Evolutionary conservation across 2,329 filamentous ascomycete species (phyloP).

Genomic region (Harringtonia aguacate): DNA sequence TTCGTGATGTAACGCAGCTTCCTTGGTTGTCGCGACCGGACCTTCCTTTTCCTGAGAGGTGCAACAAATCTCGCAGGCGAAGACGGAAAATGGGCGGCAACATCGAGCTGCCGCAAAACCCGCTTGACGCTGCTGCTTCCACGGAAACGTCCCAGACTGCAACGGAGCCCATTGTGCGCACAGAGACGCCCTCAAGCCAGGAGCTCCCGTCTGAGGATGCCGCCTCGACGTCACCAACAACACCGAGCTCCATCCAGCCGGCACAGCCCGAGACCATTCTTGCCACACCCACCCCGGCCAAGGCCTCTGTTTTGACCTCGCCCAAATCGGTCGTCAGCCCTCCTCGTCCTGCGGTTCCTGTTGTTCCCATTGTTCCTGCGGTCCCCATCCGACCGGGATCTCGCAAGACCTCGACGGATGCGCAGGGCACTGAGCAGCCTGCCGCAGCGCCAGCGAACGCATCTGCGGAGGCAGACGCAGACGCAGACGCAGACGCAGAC

Average conservation of each 20-base stretch:
- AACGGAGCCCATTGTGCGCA: slow-evolving; percentile 5
- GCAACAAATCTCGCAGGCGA: slow-evolving; percentile 31
- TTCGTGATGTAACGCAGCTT: slow-evolving; percentile 25
- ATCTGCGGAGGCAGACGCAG: slow-evolving; percentile 2
- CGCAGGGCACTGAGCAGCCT: background rate
- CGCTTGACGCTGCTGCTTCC: background rate
- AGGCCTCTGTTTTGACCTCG: slow-evolving; percentile 4
- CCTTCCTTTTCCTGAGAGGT: slow-evolving; percentile 35
- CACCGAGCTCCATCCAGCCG: slow-evolving; percentile 19
- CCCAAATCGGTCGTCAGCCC: slow-evolving; percentile 14
- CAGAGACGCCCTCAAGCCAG: slow-evolving; percentile 21
- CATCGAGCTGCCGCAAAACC: slow-evolving; percentile 28
- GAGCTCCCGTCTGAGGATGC: slow-evolving; percentile 20
- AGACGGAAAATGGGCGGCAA: slow-evolving; percentile 23
- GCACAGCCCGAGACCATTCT: too few species aligned
- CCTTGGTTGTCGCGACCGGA: slow-evolving; percentile 47
- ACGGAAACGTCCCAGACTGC: background rate
- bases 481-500: too few species aligned
- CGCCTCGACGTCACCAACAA: slow-evolving; percentile 23
- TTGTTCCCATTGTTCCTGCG: slow-evolving; percentile 35
- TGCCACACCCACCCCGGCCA: background rate
- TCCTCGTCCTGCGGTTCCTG: slow-evolving; percentile 25
- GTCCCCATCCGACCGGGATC: slow-evolving; percentile 23
- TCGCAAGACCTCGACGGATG: background rate
- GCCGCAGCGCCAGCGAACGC: slow-evolving; percentile 1